Percentiles rank a stretch among this genome's conserved stretches.
Evolutionary conservation across 352 stramenopile genomes (phyloP).

Genomic region (Phytopythium ostracodes): DNA sequence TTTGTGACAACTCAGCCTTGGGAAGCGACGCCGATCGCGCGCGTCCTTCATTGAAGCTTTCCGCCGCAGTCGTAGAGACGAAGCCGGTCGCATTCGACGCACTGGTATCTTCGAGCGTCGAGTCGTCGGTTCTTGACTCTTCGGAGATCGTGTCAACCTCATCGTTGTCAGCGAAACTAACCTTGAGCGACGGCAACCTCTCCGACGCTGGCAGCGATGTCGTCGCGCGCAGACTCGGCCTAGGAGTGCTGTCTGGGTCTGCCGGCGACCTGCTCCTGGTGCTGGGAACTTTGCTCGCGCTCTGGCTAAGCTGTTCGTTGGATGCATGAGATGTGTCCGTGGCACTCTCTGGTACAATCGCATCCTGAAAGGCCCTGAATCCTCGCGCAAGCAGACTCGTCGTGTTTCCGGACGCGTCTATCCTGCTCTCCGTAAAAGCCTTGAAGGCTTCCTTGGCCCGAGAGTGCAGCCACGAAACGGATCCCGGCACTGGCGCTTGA

Average conservation of each 20-base stretch:
- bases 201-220: neutral
- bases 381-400: constrained; percentile 5
- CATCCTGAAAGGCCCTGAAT: constrained; percentile 2
- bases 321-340: neutral
- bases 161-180: neutral
- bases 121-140: constrained; percentile 10
- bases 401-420: neutral
- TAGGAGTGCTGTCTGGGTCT: neutral
- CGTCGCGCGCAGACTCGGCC: neutral
- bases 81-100: neutral
- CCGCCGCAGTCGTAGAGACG: neutral
- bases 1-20: constrained; percentile 5
- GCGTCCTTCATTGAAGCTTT: neutral
- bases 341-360: constrained; percentile 1
- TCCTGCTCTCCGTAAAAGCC: constrained; percentile 4
- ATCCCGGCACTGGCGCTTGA: neutral
- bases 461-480: constrained; percentile 6
- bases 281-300: constrained; percentile 3
- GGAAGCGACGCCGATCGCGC: constrained; percentile 6
- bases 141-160: constrained; percentile 20
- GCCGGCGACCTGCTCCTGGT: neutral
- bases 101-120: neutral
- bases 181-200: neutral
- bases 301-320: constrained; percentile 2
- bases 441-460: constrained; percentile 1